phyloP scores from a whole-genome alignment of 305 asterid species.

The Solanum chacoense region DNA sequence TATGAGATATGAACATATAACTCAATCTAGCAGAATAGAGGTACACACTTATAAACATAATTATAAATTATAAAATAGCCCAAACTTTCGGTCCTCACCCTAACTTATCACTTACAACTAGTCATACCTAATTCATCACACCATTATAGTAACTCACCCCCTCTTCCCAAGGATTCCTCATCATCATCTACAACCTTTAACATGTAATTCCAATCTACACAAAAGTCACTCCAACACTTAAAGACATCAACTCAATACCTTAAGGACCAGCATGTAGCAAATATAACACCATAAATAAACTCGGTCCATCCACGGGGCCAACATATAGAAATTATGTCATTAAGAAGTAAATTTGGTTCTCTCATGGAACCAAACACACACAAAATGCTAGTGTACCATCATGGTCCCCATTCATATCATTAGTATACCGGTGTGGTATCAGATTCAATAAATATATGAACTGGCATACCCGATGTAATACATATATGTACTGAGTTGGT shows the following conservation, averaged over 20 bases:
- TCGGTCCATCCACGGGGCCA: background rate
- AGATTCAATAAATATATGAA: background rate
- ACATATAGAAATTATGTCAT: background rate
- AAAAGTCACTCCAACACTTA: background rate
- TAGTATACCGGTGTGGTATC: background rate
- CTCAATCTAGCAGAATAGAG: background rate
- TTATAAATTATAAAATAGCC: background rate
- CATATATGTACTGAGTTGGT: background rate
- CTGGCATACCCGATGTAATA: background rate
- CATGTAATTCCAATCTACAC: background rate
- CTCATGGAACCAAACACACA: background rate
- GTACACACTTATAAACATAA: background rate
- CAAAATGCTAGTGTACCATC: background rate
- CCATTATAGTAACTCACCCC: background rate
- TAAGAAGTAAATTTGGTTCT: background rate
- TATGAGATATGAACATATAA: background rate
- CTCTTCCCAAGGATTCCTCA: background rate
- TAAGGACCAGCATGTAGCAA: background rate
- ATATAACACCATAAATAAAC: background rate
- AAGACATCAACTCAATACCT: background rate
- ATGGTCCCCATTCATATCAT: background rate
- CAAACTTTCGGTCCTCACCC: background rate
- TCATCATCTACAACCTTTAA: background rate
- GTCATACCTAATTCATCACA: background rate
- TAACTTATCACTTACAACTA: background rate